Conservation (phyloP, 202 grass and related monocot species). For the Schoenoplectus triqueter region DNA sequence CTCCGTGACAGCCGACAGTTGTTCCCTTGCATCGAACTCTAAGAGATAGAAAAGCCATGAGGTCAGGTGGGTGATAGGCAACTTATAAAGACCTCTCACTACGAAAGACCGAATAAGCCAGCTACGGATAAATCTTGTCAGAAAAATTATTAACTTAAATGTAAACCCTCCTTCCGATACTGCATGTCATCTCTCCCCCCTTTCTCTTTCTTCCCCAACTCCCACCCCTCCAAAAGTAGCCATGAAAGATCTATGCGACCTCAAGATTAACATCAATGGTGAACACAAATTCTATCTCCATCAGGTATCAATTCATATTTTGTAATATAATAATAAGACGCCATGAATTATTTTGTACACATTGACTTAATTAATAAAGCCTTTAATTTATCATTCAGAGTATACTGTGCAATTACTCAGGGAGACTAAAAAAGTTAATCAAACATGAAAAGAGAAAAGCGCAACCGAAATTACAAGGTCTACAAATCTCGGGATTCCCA, state of each 20-base stretch:
- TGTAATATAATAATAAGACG: neutral
- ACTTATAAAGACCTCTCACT: too few relatives aligned
- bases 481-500: constrained; percentile 69
- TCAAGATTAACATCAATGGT: constrained; percentile 85
- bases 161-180: neutral
- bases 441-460: constrained; percentile 49
- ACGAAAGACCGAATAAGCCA: too few relatives aligned
- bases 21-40: too few relatives aligned
- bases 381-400: constrained; percentile 49
- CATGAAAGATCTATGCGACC: constrained; percentile 87
- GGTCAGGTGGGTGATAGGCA: too few relatives aligned
- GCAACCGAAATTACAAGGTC: constrained; percentile 3
- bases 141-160: neutral
- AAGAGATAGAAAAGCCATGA: too few relatives aligned
- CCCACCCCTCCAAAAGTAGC: neutral
- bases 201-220: neutral
- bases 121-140: too few relatives aligned
- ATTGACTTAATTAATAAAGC: neutral
- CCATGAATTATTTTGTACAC: neutral
- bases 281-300: constrained; percentile 82
- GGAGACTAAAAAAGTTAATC: constrained; percentile 63
- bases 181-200: constrained; percentile 9
- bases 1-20: too few relatives aligned
- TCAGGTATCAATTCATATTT: constrained; percentile 47
- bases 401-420: constrained; percentile 75